Evolutionary conservation across 2,329 filamentous ascomycete genomes (phyloP).

Genomic region (Cladobotryum protrusum): DNA sequence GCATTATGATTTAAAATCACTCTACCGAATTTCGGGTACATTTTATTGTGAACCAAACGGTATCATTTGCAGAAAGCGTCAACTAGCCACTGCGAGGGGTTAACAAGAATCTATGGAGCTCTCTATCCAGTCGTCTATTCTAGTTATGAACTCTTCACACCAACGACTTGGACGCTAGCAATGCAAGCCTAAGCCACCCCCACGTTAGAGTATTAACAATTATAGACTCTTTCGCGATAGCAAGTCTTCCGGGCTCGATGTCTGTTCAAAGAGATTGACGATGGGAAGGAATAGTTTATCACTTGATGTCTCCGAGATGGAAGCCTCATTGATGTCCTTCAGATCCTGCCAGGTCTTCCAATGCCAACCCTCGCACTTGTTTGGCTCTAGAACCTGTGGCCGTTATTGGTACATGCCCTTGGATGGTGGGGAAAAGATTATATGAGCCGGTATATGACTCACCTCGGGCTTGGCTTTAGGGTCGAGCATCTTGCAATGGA

Average conservation of each 20-base stretch:
- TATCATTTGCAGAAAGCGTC: too few relatives aligned
- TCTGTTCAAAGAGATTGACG: constrained; percentile 23
- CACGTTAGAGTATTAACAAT: not conserved
- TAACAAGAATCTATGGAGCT: too few relatives aligned
- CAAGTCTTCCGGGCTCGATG: constrained; percentile 16
- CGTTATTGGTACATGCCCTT: not conserved
- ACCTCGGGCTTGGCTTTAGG: constrained; percentile 48
- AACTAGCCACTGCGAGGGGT: too few relatives aligned
- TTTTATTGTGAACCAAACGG: too few relatives aligned
- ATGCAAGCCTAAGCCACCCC: not conserved
- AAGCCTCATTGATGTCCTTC: constrained; percentile 19
- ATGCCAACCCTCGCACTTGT: constrained; percentile 46
- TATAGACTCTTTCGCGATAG: not conserved
- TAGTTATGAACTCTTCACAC: too few relatives aligned
- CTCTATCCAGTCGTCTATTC: too few relatives aligned
- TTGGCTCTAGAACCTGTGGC: constrained; percentile 35
- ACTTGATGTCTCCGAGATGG: constrained; percentile 12
- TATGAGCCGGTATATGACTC: constrained; percentile 19
- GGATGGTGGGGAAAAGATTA: not conserved
- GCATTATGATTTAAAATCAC: too few relatives aligned
- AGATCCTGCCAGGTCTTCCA: constrained; percentile 44
- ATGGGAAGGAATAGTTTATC: constrained; percentile 28
- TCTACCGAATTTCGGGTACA: too few relatives aligned
- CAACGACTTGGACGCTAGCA: not conserved
- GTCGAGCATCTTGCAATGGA: constrained; percentile 46